These are phyloP conservation scores for Delphinella strobiligena DNA, from an alignment of 2,329 filamentous ascomycete genomes.

Conservation along the genomic window DNA sequence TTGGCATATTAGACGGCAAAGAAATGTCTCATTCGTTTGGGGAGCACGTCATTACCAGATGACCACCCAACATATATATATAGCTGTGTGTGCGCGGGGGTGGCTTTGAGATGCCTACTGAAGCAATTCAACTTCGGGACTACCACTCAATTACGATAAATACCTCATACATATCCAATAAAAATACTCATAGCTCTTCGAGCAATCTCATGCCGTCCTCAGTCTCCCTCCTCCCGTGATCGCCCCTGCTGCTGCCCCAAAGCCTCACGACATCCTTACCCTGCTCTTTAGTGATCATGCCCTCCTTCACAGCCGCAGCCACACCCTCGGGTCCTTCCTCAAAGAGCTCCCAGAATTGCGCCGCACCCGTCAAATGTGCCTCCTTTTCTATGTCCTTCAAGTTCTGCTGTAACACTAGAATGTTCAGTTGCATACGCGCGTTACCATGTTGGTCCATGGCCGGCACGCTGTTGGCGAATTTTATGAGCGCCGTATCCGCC, in stretches of 20 bases:
- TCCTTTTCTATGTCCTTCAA: slow-evolving; percentile 79
- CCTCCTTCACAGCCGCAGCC: slow-evolving; percentile 18
- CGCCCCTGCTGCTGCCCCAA: slow-evolving; percentile 37
- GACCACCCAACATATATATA: too few relatives aligned
- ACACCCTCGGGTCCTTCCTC: slow-evolving; percentile 42
- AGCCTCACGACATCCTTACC: slow-evolving; percentile 31
- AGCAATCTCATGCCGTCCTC: slow-evolving; percentile 16
- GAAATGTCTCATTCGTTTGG: too few relatives aligned
- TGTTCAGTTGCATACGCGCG: slow-evolving; percentile 83
- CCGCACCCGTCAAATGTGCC: slow-evolving; percentile 50
- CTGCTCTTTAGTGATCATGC: slow-evolving; percentile 25
- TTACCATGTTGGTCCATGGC: slow-evolving; percentile 76
- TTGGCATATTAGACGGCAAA: too few relatives aligned
- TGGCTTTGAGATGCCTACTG: too few relatives aligned
- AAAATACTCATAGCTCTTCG: not conserved
- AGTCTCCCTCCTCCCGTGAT: slow-evolving; percentile 54
- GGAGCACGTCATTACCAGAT: too few relatives aligned
- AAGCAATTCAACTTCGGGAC: too few relatives aligned
- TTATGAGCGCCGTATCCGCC: slow-evolving; percentile 66
- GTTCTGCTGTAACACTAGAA: slow-evolving; percentile 90
- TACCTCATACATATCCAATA: not conserved
- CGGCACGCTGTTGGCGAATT: slow-evolving; percentile 55
- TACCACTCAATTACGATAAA: too few relatives aligned
- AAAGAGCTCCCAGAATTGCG: slow-evolving; percentile 58
- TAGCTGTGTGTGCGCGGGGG: too few relatives aligned